Conservation (phyloP, 1,284 basidiomycete genomes). For the Boletus smithii region DNA sequence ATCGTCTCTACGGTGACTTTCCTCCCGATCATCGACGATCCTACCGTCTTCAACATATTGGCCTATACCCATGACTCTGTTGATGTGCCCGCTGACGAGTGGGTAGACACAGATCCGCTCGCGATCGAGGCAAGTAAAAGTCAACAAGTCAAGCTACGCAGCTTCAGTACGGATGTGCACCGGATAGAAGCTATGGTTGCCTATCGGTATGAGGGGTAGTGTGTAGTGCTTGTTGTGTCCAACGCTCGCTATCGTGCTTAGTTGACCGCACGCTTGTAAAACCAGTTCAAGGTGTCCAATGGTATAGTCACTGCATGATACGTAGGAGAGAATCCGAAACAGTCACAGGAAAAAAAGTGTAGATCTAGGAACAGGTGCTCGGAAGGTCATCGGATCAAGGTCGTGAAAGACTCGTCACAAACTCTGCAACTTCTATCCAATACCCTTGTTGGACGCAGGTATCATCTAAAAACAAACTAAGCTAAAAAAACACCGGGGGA, state of each 20-base stretch:
- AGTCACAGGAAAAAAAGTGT: neutral
- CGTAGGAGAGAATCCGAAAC: neutral
- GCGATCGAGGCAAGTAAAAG: constrained; percentile 95
- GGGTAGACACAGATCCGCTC: constrained; percentile 93
- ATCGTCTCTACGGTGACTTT: constrained; percentile 97
- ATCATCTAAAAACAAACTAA: constrained; percentile 46
- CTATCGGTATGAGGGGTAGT: constrained; percentile 68
- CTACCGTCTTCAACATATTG: constrained; percentile 93
- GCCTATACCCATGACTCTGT: constrained; percentile 89
- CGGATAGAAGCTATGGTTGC: constrained; percentile 88
- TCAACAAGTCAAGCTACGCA: constrained; percentile 91
- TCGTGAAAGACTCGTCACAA: constrained; percentile 41
- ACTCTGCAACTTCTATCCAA: constrained; percentile 59
- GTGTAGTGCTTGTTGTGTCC: neutral
- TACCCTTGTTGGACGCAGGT: constrained; percentile 67
- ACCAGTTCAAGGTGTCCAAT: neutral
- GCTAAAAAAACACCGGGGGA: neutral
- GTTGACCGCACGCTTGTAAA: neutral
- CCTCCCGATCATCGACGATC: constrained; percentile 91
- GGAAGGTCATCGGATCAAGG: constrained; percentile 6
- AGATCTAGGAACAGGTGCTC: neutral
- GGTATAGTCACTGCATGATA: constrained; percentile 8
- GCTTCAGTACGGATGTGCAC: constrained; percentile 89
- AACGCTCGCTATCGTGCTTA: neutral
- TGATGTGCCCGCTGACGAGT: constrained; percentile 85